These are phyloP conservation scores for Colletotrichum theobromicola DNA, from an alignment of 2,329 filamentous ascomycete genomes.

Conservation along the genomic window DNA sequence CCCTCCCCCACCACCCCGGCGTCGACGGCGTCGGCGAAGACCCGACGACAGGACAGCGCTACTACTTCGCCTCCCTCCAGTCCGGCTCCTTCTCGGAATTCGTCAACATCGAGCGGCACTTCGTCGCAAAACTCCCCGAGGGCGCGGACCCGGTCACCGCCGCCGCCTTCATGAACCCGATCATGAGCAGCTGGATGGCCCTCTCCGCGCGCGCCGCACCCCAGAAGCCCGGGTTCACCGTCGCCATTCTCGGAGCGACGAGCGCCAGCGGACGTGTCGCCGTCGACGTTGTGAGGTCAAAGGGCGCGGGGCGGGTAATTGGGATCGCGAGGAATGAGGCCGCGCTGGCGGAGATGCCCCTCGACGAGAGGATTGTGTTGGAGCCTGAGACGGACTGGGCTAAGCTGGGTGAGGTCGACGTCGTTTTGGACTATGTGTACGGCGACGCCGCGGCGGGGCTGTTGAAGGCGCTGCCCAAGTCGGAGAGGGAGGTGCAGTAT, in stretches of 20 bases:
- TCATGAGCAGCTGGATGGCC: constrained; percentile 63
- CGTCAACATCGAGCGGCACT: constrained; percentile 49
- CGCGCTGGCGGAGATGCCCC: constrained; percentile 44
- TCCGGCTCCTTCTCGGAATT: constrained; percentile 51
- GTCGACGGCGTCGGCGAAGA: constrained; percentile 57
- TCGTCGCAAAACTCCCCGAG: constrained; percentile 45
- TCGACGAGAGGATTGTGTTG: constrained; percentile 53
- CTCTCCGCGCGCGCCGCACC: constrained; percentile 46
- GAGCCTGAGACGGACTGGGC: constrained; percentile 50
- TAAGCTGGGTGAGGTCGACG: constrained; percentile 49
- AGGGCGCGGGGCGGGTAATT: constrained; percentile 55
- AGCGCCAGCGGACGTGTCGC: constrained; percentile 57
- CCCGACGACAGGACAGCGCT: constrained; percentile 47
- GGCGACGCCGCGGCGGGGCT: constrained; percentile 47
- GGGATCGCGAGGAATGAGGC: constrained; percentile 54
- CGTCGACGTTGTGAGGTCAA: constrained; percentile 47
- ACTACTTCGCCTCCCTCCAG: constrained; percentile 49
- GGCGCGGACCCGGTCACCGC: constrained; percentile 52
- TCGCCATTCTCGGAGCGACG: constrained; percentile 58
- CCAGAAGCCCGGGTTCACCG: constrained; percentile 47
- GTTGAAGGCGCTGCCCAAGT: constrained; percentile 41
- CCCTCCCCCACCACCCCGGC: constrained; percentile 56
- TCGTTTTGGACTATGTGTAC: constrained; percentile 64
- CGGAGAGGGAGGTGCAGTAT: constrained; percentile 52
- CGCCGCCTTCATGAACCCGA: constrained; percentile 61